Base-by-base conservation (phyloP, 768 basidiomycete genomes). In the Xerocomus spinulosus region DNA sequence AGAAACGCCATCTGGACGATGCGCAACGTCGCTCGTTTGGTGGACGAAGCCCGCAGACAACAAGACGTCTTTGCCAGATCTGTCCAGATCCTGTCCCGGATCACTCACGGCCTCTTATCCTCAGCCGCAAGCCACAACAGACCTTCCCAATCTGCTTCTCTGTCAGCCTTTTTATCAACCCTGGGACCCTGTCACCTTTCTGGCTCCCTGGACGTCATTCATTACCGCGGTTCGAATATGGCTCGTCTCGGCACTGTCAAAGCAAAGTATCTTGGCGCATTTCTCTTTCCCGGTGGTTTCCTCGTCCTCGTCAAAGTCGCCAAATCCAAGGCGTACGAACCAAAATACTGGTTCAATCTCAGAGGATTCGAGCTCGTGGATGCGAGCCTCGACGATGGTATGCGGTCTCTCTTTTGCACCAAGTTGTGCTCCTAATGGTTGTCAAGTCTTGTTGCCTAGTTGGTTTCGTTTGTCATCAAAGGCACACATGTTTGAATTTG, bases 181-280 rank as follows among this genome's bases (percentile, higher is more conserved):
- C 77, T 97, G 25, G 91, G 89, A 1, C 76, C 78, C 26, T 92
- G 89, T 59, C 64, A 82, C 21, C 77, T 97, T 48, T 83, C 86
- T 2, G 94, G 94, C 9, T 83, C 92, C 2, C 68, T 98, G 50
- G 94, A 97, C 61, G 87, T 94, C 45, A 80, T 97, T 54, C 83
- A 88, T 59, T 79, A 82, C 51, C 75, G 76, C 36, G 66, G 71
- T n/a, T 56, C 69, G 37, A 73, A 74, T 29, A 56, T 70, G 45
- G 71, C 64, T 34, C 74, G 60, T 55, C 68, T 63, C 5, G 70
- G 75, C 42, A 80, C 76, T 26, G 74, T 87, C 56, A 82, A 77
- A 63, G 85, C 87, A 51, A 91, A 89, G 67, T 97, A 96, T 64
- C 76, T 91, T 21, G 93, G 89, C 25, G 87, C 86, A 15, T 95